These are phyloP conservation scores for Penicillium sp. DNA, from an alignment of 2,329 filamentous ascomycete species.

Conservation along the genomic window DNA sequence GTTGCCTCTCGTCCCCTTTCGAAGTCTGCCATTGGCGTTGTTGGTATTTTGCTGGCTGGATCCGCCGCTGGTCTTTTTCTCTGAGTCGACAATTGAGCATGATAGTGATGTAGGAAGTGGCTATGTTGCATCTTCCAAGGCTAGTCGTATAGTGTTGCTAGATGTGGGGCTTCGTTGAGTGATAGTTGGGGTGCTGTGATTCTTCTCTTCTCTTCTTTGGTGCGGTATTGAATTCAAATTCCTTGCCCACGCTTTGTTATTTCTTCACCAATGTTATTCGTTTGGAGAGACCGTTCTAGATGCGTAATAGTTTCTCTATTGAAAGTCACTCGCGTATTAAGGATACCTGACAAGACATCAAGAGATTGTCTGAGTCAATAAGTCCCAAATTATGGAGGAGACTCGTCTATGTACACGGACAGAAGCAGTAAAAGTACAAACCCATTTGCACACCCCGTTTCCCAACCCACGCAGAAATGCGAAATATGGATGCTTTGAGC, in stretches of 20 bases:
- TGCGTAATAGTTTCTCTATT: slow-evolving; percentile 26
- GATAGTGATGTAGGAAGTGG: neutral
- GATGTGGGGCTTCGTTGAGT: neutral
- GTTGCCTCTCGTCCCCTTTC: slow-evolving; percentile 2
- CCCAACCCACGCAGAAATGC: slow-evolving; percentile 43
- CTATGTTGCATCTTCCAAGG: neutral
- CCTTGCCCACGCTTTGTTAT: neutral
- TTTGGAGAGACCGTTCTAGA: neutral
- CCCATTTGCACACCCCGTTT: slow-evolving; percentile 41
- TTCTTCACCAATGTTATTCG: neutral
- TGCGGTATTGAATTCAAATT: neutral
- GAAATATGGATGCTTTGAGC: slow-evolving; percentile 41
- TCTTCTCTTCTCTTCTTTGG: neutral
- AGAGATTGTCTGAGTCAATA: slow-evolving; percentile 25
- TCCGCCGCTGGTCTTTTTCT: slow-evolving; percentile 16
- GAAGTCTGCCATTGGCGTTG: slow-evolving; percentile 12
- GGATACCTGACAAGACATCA: slow-evolving; percentile 27
- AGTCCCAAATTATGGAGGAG: slow-evolving; percentile 31
- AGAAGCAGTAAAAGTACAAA: slow-evolving; percentile 36
- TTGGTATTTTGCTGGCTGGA: slow-evolving; percentile 12
- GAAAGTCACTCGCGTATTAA: slow-evolving; percentile 32
- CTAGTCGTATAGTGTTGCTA: neutral
- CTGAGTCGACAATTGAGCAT: neutral
- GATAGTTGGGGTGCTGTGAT: neutral
- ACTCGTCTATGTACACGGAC: slow-evolving; percentile 46